phyloP scores from a whole-genome alignment of 345 rosid genomes.

The Citrus maxima region DNA sequence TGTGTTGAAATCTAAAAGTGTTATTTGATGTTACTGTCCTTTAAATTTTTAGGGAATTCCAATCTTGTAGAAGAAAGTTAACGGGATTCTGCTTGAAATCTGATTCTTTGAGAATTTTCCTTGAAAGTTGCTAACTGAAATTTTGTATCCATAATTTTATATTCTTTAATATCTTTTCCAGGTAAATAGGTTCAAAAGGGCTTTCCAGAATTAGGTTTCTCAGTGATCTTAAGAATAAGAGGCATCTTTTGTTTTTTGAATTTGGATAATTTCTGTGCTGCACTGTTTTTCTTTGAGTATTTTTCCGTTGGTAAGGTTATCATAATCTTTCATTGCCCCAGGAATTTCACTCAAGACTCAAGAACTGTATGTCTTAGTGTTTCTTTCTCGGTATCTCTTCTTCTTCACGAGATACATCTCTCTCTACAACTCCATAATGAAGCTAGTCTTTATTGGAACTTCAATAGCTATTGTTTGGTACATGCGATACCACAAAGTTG shows the following conservation, averaged over 20 bases:
- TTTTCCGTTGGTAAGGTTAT: background rate
- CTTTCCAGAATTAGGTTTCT: background rate
- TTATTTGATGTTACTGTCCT: no score
- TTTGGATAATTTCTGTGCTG: background rate
- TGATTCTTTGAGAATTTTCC: background rate
- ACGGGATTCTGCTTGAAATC: background rate
- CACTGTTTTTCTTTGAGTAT: background rate
- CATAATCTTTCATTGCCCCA: conserved; percentile 9
- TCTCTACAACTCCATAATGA: conserved; percentile 42
- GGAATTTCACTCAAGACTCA: conserved; percentile 48
- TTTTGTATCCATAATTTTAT: background rate
- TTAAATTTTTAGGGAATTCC: no score
- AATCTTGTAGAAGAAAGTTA: background rate
- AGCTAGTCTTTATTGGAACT: conserved; percentile 38
- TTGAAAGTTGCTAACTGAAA: background rate
- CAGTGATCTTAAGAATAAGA: background rate
- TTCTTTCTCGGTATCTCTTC: conserved; percentile 41
- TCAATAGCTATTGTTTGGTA: conserved; percentile 47
- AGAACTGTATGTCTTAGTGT: conserved; percentile 45
- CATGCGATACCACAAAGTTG: conserved; percentile 45
- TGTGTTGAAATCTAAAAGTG: no score
- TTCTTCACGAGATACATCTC: conserved; percentile 28
- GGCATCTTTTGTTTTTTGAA: background rate
- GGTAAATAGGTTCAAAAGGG: background rate
- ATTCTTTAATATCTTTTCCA: background rate